Evolutionary conservation across 306 rosid species (phyloP), one percentile per base, ranked within the genome.

Genomic region (Cucurbita moschata): DNA sequence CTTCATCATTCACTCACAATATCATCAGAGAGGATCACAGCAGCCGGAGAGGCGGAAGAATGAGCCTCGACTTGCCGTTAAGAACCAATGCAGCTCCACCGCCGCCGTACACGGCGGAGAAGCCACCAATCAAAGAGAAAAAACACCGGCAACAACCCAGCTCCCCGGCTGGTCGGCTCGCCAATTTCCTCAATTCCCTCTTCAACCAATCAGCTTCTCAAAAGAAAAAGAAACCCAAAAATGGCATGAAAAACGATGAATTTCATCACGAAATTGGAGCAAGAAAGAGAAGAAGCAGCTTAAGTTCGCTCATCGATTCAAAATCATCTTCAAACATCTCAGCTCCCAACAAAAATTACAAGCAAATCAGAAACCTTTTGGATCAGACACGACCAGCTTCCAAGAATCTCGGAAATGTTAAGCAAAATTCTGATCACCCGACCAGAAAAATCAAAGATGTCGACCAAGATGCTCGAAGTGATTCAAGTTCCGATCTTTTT

Each of bases 401-500:
- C 10, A 46, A 74, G 52, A 64, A 64, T 63, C 70, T 40, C 8
- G 49, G 70, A 40, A 64, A 10, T 18, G 70, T 50, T 1, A 53
- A 52, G 26, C n/a, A 72, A 55, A 57, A 37, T 68, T 23, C 10
- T 43, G 16, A 23, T 19, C 16, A 8, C 14, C 49, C 11, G 71
- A 61, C 26, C 18, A 49, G 55, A 63, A 63, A 54, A 75, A 71
- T 67, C 53, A 76, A 73, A 76, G 79, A 62, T 6, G 47, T 73
- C 70, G 88, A 85, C 26, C 79, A 80, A 13, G 98, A 91, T 49
- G 97, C 83, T 44, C 97, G 89, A 0, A 95, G 99, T 81, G 99
- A 95, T 81, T 91, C 99, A 69, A 95, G 97, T 62, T 95, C 99
- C 53, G 99, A 95, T 82, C 88, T 95, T 64, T 95, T 95, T 71